phyloP scores from a whole-genome alignment of 495 filamentous ascomycete genomes.

The Cercophora scortea region DNA sequence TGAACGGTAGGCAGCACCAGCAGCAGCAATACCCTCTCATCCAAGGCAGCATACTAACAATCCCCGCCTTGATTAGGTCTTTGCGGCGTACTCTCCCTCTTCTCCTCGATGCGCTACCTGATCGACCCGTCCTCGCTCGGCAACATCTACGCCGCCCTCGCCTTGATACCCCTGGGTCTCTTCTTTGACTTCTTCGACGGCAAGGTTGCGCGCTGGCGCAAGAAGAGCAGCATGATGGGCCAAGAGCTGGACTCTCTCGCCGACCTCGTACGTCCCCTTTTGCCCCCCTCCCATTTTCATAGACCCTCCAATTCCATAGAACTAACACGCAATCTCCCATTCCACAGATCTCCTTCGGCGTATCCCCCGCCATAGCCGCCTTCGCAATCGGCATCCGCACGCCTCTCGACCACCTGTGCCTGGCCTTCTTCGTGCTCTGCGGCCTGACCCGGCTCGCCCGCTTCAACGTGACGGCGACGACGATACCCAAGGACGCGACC shows the following conservation, averaged over 20 bases:
- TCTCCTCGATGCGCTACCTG: constrained; percentile 93
- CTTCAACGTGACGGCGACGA: constrained; percentile 90
- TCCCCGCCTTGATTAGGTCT: constrained; percentile 43
- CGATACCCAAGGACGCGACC: constrained; percentile 79
- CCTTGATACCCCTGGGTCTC: constrained; percentile 84
- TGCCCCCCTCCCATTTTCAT: neutral
- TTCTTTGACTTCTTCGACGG: constrained; percentile 99
- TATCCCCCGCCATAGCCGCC: constrained; percentile 76
- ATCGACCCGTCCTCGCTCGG: constrained; percentile 57
- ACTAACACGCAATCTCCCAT: neutral
- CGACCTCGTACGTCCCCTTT: constrained; percentile 60
- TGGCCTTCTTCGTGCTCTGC: constrained; percentile 89
- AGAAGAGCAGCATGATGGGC: constrained; percentile 94
- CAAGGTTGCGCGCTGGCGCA: constrained; percentile 88
- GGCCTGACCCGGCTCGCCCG: constrained; percentile 88
- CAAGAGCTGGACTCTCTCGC: constrained; percentile 97
- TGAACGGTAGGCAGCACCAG: constrained; percentile 63
- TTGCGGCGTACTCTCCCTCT: constrained; percentile 86
- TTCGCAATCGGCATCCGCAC: constrained; percentile 90
- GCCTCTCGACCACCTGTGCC: constrained; percentile 71
- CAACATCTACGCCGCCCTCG: constrained; percentile 73
- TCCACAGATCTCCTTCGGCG: constrained; percentile 84
- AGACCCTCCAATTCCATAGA: neutral
- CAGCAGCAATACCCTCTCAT: neutral
- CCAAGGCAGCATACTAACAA: too few species aligned